phyloP scores from a whole-genome alignment of 768 basidiomycete genomes.

The Pleurotus eryngii region DNA sequence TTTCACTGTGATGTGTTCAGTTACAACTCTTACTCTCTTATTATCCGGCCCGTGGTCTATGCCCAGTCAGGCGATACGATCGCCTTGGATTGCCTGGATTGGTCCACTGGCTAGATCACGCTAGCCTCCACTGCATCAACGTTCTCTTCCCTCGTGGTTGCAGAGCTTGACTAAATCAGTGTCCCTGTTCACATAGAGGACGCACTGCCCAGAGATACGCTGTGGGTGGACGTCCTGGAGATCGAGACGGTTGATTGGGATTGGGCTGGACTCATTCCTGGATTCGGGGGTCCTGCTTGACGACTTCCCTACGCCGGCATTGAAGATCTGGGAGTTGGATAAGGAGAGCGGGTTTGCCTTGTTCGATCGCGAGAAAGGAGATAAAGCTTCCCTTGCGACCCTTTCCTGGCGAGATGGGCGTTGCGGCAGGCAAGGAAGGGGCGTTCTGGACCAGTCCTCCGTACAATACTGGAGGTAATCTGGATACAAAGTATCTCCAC shows the following conservation, averaged over 20 bases:
- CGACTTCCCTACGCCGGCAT: constrained; percentile 45
- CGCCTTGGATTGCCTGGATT: constrained; percentile 61
- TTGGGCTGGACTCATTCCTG: constrained; percentile 58
- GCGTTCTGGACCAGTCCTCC: constrained; percentile 62
- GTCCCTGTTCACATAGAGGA: constrained; percentile 54
- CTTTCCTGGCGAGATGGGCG: constrained; percentile 66
- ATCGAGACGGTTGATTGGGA: constrained; percentile 56
- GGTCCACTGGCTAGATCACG: constrained; percentile 57
- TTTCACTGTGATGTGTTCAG: neutral
- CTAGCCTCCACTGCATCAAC: constrained; percentile 32
- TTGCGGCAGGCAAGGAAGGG: constrained; percentile 47
- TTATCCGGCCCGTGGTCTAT: constrained; percentile 48
- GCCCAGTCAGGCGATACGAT: constrained; percentile 53
- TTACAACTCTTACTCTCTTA: constrained; percentile 14
- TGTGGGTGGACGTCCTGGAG: constrained; percentile 56
- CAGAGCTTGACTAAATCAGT: constrained; percentile 54
- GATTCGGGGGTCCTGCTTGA: constrained; percentile 58
- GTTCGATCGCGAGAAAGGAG: constrained; percentile 43
- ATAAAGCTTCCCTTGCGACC: constrained; percentile 52
- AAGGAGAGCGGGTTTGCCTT: constrained; percentile 40
- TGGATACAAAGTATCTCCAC: constrained; percentile 55
- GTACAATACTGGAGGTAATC: constrained; percentile 57
- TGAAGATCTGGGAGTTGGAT: constrained; percentile 55
- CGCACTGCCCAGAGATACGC: constrained; percentile 53
- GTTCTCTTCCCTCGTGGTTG: constrained; percentile 39